Conservation (phyloP, 768 basidiomycete genomes). For the Ramaria sp. region DNA sequence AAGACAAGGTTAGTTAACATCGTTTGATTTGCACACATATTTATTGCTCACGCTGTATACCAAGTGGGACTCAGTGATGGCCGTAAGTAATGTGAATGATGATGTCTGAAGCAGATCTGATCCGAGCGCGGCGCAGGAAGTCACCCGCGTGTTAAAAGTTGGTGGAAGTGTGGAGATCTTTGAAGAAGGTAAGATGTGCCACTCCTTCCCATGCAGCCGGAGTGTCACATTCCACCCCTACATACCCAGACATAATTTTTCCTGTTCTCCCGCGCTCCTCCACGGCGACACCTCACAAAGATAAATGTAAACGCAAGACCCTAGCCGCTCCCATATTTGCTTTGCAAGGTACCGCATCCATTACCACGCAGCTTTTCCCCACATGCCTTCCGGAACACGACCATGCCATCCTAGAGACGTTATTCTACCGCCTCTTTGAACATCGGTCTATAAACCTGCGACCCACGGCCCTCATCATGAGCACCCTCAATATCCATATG, state of each 20-base stretch:
- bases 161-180: conserved; percentile 62
- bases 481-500: neutral
- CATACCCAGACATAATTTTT: conserved; percentile 52
- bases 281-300: conserved; percentile 42
- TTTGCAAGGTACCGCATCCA: conserved; percentile 15
- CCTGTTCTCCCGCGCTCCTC: conserved; percentile 77
- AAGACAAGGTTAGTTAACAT: conserved; percentile 39
- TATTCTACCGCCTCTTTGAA: conserved; percentile 57
- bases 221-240: no score
- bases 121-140: conserved; percentile 38
- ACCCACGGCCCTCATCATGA: conserved; percentile 29
- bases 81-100: conserved; percentile 29
- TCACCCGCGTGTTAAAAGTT: conserved; percentile 56
- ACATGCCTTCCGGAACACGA: conserved; percentile 36
- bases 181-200: conserved; percentile 50
- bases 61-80: conserved; percentile 59
- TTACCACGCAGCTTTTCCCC: conserved; percentile 18
- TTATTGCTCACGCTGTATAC: neutral
- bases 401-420: conserved; percentile 57
- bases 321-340: neutral
- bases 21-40: neutral
- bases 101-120: neutral
- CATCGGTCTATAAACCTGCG: conserved; percentile 62
- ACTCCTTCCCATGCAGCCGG: neutral
- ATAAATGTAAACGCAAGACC: conserved; percentile 30